Conservation (phyloP, 352 stramenopile genomes). For the Phytophthora europaea region DNA sequence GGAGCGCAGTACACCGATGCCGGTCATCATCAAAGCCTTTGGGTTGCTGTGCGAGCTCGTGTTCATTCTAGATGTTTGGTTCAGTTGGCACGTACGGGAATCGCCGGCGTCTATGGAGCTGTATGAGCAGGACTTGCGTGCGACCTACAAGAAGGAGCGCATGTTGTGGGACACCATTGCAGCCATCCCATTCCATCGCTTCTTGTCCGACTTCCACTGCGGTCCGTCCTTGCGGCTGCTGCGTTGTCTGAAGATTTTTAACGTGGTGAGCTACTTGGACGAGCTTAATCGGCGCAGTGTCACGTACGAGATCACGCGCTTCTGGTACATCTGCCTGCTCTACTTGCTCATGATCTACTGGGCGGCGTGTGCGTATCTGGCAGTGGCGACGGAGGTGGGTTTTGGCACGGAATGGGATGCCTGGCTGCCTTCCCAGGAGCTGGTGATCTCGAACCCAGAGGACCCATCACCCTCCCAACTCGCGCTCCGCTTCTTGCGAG, state of each 20-base stretch:
- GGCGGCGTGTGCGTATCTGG: conserved; percentile 61
- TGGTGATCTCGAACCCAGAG: conserved; percentile 38
- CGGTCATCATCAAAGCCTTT: conserved; percentile 23
- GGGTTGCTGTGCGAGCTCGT: conserved; percentile 52
- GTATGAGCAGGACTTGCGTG: conserved; percentile 51
- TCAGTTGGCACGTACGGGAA: conserved; percentile 50
- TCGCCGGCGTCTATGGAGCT: conserved; percentile 53
- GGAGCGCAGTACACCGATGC: conserved; percentile 17
- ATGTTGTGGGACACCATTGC: conserved; percentile 55
- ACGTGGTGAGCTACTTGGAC: conserved; percentile 62
- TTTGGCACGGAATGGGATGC: conserved; percentile 62
- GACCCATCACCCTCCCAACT: conserved; percentile 44
- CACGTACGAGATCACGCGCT: conserved; percentile 60
- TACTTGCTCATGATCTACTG: conserved; percentile 75
- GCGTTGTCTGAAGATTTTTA: conserved; percentile 60
- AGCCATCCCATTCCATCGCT: conserved; percentile 51
- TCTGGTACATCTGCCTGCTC: conserved; percentile 62
- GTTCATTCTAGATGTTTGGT: conserved; percentile 58
- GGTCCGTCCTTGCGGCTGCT: conserved; percentile 46
- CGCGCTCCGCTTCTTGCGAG: conserved; percentile 46
- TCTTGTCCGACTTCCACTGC: conserved; percentile 44
- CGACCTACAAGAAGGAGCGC: conserved; percentile 51
- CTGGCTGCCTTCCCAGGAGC: conserved; percentile 53
- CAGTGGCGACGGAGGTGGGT: conserved; percentile 44
- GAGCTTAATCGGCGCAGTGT: conserved; percentile 70